A percentile compares a stretch with the other conserved stretches of the same genome.
Conservation (phyloP, 768 basidiomycete species). For the Suillus clintonianus region DNA sequence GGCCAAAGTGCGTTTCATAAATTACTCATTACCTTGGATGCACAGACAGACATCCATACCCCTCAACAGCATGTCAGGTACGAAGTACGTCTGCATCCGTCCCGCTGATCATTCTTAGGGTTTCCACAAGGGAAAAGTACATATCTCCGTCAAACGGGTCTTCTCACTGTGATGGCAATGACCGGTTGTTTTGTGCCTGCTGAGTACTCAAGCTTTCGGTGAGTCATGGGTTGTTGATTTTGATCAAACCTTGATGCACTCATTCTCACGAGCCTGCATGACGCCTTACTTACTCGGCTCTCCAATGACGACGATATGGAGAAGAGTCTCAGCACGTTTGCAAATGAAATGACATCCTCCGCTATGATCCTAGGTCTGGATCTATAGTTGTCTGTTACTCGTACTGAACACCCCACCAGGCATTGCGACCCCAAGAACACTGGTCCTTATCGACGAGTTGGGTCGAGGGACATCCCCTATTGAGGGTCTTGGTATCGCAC, state of each 20-base stretch:
- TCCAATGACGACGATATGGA: conserved; percentile 96
- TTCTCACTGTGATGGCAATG: conserved; percentile 85
- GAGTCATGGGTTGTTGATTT: neutral
- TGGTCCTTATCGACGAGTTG: conserved; percentile 92
- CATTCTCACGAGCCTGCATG: conserved; percentile 60
- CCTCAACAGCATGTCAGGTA: conserved; percentile 59
- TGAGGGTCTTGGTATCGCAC: conserved; percentile 81
- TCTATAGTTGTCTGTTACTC: neutral
- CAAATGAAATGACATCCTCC: conserved; percentile 89
- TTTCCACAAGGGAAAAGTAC: conserved; percentile 81
- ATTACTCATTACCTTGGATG: neutral
- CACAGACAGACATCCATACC: neutral
- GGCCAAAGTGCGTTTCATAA: conserved; percentile 68
- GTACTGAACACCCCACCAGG: conserved; percentile 41
- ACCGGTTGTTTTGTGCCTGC: conserved; percentile 92
- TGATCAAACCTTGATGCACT: neutral
- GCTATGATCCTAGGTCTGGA: conserved; percentile 83
- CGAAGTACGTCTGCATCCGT: conserved; percentile 12
- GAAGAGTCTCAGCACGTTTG: conserved; percentile 90
- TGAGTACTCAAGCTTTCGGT: conserved; percentile 90
- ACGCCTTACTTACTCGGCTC: conserved; percentile 80
- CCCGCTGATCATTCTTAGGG: neutral
- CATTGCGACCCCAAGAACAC: conserved; percentile 63
- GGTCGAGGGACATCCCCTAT: conserved; percentile 88
- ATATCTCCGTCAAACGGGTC: conserved; percentile 83